Evolutionary conservation across 2,329 filamentous ascomycete genomes (phyloP).

Genomic region (Fragosphaeria purpurea): DNA sequence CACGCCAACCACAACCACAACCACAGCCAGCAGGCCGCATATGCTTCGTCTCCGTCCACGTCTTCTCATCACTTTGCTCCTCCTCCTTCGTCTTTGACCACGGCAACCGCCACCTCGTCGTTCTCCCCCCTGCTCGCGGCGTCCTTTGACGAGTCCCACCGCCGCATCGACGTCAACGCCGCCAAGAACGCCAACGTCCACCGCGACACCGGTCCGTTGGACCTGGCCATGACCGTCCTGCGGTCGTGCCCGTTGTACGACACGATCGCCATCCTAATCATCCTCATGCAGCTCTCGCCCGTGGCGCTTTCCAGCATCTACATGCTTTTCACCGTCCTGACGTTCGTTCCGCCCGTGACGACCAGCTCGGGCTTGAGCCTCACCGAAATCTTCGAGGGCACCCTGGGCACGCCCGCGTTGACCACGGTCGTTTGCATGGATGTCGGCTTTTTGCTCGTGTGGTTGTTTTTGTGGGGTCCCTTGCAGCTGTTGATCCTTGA

Average conservation of each 20-base stretch:
- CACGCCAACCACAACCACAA: too few species aligned
- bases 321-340: conserved; percentile 83
- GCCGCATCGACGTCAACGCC: conserved; percentile 60
- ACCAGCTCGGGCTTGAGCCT: conserved; percentile 71
- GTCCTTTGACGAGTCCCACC: conserved; percentile 40
- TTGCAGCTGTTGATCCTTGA: conserved; percentile 83
- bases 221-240: conserved; percentile 76
- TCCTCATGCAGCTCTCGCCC: conserved; percentile 84
- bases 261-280: conserved; percentile 92
- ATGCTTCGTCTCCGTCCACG: too few species aligned
- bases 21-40: too few species aligned
- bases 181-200: conserved; percentile 58
- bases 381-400: conserved; percentile 84
- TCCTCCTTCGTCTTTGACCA: conserved; percentile 9
- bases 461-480: conserved; percentile 79
- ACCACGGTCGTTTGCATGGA: conserved; percentile 80
- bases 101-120: conserved; percentile 20
- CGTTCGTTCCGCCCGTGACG: conserved; percentile 77
- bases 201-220: conserved; percentile 61
- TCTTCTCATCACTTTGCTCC: background rate
- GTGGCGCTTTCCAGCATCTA: conserved; percentile 83
- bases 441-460: conserved; percentile 69
- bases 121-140: conserved; percentile 20
- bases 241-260: conserved; percentile 84
- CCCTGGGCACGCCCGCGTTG: conserved; percentile 74